Evolutionary conservation across 2,329 filamentous ascomycete genomes (phyloP).

Genomic region (Alternaria ethzedia): DNA sequence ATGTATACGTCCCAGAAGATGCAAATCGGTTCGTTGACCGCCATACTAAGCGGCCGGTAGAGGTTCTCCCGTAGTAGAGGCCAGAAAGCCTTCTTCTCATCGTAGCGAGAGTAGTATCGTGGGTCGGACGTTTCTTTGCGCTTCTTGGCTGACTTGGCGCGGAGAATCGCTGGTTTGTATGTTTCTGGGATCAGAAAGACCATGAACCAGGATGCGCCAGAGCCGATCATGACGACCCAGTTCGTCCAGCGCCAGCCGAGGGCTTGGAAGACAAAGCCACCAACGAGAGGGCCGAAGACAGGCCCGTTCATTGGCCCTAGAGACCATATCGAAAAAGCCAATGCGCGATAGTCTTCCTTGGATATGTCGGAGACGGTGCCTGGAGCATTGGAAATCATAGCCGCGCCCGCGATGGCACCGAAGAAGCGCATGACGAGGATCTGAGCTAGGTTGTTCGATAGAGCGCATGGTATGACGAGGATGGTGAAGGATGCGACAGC

Average conservation of each 20-base stretch:
- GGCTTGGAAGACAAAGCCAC: conserved; percentile 78
- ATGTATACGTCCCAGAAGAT: conserved; percentile 77
- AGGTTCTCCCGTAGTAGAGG: conserved; percentile 77
- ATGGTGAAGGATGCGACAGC: conserved; percentile 70
- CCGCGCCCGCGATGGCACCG: conserved; percentile 74
- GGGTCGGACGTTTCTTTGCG: conserved; percentile 77
- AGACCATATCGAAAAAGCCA: conserved; percentile 84
- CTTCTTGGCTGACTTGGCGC: conserved; percentile 71
- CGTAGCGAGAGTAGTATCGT: conserved; percentile 80
- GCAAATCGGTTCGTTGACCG: conserved; percentile 84
- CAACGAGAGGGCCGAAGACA: conserved; percentile 70
- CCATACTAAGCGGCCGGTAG: conserved; percentile 77
- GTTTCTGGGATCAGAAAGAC: conserved; percentile 76
- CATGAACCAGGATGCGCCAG: conserved; percentile 65
- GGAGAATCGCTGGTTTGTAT: conserved; percentile 74
- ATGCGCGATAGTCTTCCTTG: conserved; percentile 77
- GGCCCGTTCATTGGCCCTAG: conserved; percentile 63
- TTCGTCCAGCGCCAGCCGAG: conserved; percentile 89
- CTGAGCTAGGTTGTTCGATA: conserved; percentile 70
- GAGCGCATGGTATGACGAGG: conserved; percentile 73
- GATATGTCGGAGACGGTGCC: conserved; percentile 85
- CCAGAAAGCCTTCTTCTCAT: conserved; percentile 69
- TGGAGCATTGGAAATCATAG: conserved; percentile 82
- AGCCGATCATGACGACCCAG: conserved; percentile 71
- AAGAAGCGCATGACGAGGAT: conserved; percentile 79